Conservation (phyloP, 176 grass and related monocot genomes). For the Triticum turgidum region DNA sequence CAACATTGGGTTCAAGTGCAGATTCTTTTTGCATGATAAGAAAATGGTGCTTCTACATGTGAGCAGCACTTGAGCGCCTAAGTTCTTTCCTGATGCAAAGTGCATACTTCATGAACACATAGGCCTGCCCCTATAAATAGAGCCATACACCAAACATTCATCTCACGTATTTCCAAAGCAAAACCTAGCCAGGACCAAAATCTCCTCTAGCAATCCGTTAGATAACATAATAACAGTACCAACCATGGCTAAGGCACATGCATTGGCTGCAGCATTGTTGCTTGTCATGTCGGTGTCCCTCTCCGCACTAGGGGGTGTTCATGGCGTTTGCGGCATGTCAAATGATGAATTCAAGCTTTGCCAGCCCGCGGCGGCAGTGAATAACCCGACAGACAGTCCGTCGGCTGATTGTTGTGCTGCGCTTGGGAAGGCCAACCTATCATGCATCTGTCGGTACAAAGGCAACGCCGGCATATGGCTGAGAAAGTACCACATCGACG, state of each 20-base stretch:
- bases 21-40: not conserved
- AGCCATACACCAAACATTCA: not conserved
- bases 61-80: not conserved
- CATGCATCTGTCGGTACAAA: constrained; percentile 58
- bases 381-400: constrained; percentile 22
- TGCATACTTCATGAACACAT: not conserved
- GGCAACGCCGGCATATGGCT: constrained; percentile 37
- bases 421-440: constrained; percentile 45
- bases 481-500: constrained; percentile 57
- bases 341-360: constrained; percentile 41
- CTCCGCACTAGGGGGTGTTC: not conserved
- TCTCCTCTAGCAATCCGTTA: not conserved
- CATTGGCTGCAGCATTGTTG: not conserved
- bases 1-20: not conserved
- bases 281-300: not conserved
- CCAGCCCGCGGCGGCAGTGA: constrained; percentile 34
- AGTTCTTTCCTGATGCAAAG: not conserved
- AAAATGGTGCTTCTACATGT: not conserved
- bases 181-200: not conserved
- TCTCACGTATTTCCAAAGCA: not conserved
- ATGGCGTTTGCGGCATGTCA: constrained; percentile 49
- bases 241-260: constrained; percentile 5
- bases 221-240: not conserved
- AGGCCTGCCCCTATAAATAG: constrained; percentile 13
- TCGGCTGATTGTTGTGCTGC: constrained; percentile 49